Conservation (phyloP, 2,329 filamentous ascomycete genomes). For the Botryotinia calthae region DNA sequence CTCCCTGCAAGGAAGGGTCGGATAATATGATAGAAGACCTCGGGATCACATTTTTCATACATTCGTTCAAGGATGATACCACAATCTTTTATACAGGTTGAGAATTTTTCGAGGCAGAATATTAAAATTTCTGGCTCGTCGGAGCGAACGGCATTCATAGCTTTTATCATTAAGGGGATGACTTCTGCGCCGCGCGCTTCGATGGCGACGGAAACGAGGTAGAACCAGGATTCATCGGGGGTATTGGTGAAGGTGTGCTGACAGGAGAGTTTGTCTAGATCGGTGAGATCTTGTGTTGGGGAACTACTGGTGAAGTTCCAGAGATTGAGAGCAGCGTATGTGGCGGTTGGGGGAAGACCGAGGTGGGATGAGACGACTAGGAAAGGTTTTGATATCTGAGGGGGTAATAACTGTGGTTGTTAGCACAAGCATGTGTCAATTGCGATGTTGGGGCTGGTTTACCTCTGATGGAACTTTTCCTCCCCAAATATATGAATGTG, state of each 20-base stretch:
- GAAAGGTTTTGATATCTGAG: constrained; percentile 74
- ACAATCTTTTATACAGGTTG: constrained; percentile 65
- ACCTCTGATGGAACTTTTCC: constrained; percentile 73
- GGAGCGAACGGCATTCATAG: constrained; percentile 65
- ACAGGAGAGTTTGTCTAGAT: constrained; percentile 64
- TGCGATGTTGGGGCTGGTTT: constrained; percentile 24
- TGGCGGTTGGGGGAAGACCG: constrained; percentile 83
- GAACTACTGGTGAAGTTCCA: constrained; percentile 80
- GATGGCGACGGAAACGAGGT: constrained; percentile 83
- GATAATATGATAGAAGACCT: constrained; percentile 85
- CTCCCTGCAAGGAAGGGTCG: constrained; percentile 86
- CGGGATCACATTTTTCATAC: constrained; percentile 85
- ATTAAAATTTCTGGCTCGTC: constrained; percentile 61
- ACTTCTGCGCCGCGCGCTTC: constrained; percentile 75
- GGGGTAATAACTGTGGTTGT: constrained; percentile 58
- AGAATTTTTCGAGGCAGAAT: constrained; percentile 62
- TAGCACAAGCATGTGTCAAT: background rate
- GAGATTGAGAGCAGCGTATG: constrained; percentile 80
- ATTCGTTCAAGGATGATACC: constrained; percentile 71
- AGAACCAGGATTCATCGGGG: constrained; percentile 92
- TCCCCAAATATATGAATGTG: constrained; percentile 89
- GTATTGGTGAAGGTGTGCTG: constrained; percentile 86
- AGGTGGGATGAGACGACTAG: constrained; percentile 68
- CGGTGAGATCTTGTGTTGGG: constrained; percentile 31
- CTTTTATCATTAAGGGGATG: constrained; percentile 74